A percentile compares a stretch with the other conserved stretches of the same genome.
phyloP scores from a whole-genome alignment of 1,139 yeast species.

The Saccharomycopsis phalli region DNA sequence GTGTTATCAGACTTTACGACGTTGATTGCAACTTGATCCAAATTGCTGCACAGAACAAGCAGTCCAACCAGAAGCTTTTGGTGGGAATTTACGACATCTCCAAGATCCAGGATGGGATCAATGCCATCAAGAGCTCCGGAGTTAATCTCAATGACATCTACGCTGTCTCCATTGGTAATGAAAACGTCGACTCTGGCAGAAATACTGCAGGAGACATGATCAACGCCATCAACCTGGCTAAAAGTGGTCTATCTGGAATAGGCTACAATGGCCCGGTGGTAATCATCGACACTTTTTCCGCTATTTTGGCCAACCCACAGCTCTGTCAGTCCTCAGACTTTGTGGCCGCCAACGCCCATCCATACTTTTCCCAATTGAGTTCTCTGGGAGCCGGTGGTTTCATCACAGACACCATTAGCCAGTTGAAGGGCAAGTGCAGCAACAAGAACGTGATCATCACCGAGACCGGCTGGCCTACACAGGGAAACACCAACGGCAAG shows the following conservation, averaged over 20 bases:
- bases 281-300: slow-evolving; percentile 78
- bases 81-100: slow-evolving; percentile 60
- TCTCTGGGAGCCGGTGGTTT: slow-evolving; percentile 66
- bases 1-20: slow-evolving; percentile 69
- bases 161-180: slow-evolving; percentile 76
- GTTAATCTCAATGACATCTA: slow-evolving; percentile 53
- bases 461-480: slow-evolving; percentile 89
- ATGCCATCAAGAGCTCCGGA: slow-evolving; percentile 46
- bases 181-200: slow-evolving; percentile 59
- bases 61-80: slow-evolving; percentile 53
- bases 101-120: slow-evolving; percentile 42
- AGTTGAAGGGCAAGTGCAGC: slow-evolving; percentile 43
- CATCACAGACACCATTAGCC: slow-evolving; percentile 33
- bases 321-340: slow-evolving; percentile 50
- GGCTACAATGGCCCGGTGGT: slow-evolving; percentile 70
- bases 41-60: slow-evolving; percentile 56
- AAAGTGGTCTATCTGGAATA: slow-evolving; percentile 49
- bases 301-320: slow-evolving; percentile 64
- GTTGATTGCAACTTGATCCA: slow-evolving; percentile 74
- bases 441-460: slow-evolving; percentile 56
- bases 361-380: slow-evolving; percentile 71
- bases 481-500: slow-evolving; percentile 54
- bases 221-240: slow-evolving; percentile 46
- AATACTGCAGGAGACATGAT: slow-evolving; percentile 51
- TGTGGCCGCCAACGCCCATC: slow-evolving; percentile 83